Conservation (phyloP, 257 asterid genomes). For the Solanum corneliomulleri region DNA sequence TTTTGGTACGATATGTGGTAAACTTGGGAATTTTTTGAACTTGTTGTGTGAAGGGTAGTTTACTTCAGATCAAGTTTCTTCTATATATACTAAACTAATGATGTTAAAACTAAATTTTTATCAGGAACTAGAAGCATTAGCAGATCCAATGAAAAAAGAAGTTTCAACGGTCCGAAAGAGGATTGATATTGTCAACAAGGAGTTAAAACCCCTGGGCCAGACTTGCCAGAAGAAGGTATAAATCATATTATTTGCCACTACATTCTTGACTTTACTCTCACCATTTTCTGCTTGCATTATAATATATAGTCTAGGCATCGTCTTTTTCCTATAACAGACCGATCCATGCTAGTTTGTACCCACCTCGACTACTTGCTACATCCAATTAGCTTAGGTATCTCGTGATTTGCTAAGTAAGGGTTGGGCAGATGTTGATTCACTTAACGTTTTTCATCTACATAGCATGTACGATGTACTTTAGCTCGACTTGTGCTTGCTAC, state of each 20-base stretch:
- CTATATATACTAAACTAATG: background rate
- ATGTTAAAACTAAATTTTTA: background rate
- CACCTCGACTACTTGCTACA: background rate
- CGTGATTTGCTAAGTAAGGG: background rate
- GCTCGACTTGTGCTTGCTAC: background rate
- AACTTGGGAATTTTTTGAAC: background rate
- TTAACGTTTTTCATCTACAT: background rate
- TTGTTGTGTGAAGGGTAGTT: background rate
- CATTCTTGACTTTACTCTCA: background rate
- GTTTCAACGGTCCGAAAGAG: conserved; percentile 38
- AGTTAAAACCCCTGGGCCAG: conserved; percentile 34
- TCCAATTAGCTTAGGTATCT: background rate
- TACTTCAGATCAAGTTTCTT: background rate
- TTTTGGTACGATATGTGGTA: background rate
- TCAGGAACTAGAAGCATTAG: conserved; percentile 44
- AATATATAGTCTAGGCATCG: background rate
- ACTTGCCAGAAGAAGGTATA: conserved; percentile 46
- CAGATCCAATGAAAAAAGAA: conserved; percentile 56
- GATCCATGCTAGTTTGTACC: background rate
- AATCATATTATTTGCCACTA: background rate
- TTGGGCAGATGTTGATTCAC: background rate
- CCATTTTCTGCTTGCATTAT: background rate
- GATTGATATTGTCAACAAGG: conserved; percentile 38
- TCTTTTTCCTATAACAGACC: background rate
- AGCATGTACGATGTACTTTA: background rate